Base-by-base conservation (phyloP, 495 filamentous ascomycete genomes). In the Penicillium simplicissimum region DNA sequence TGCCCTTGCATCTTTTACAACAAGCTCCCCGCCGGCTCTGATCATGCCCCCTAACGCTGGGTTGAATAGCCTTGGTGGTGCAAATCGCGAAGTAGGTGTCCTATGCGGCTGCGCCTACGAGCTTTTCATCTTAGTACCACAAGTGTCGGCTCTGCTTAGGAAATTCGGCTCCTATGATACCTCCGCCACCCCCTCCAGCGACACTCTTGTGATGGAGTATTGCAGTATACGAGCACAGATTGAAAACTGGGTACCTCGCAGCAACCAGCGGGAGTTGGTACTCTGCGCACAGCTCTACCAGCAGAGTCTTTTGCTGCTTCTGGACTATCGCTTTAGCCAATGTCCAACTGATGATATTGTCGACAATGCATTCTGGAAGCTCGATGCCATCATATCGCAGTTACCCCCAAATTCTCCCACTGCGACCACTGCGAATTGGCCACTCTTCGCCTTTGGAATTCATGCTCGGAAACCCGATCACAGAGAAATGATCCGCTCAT, bases 91-190 rank as follows among this genome's bases (percentile, higher is more conserved):
- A 9, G 36, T 59, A 17, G 63, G 63, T 9, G 59, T 59, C 14
- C 51, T 66, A 21, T 66, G 63, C 36, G 63, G 63, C 14, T 66
- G 63, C 35, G 63, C 63, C 25, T 40, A 66, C 23, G 63, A 62
- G 36, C 56, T 66, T 13, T 66, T 66, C 25, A 56, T 31, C 15
- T 48, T 62, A 8, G 52, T 61, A 1, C 63, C 63, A 19, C 35
- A 28, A 40, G 59, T 66, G 10, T 59, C 63, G 7, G 19, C 49
- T 9, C 23, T 66, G 9, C 14, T 66, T 8, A 55, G 59, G 45
- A 52, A 57, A 2, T 36, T 38, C 9, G 42, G 19, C 35, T 54
- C 49, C 19, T 14, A 19, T 17, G 21, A 21, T 5, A 42, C 40
- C 15, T 56, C 52, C 3, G 14, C 19, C 1, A 49, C 17, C 4